Conservation (phyloP, 2,329 filamentous ascomycete genomes). For the Cladosporium cucumerinum region DNA sequence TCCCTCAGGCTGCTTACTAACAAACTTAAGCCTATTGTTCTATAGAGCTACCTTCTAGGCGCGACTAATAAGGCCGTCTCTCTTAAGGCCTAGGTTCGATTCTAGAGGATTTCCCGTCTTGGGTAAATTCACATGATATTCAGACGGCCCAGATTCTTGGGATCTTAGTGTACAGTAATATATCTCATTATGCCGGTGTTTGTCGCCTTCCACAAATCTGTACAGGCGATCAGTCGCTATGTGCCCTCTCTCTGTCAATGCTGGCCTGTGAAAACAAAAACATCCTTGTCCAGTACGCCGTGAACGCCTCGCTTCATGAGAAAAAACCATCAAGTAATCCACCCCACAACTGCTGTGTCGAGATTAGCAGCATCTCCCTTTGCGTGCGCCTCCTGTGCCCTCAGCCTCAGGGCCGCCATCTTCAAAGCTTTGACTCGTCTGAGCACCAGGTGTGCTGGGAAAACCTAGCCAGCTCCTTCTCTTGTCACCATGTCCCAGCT, state of each 20-base stretch:
- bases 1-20: neutral
- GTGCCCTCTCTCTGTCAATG: neutral
- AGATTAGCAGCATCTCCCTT: constrained; percentile 29
- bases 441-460: constrained; percentile 44
- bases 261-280: neutral
- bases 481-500: constrained; percentile 58
- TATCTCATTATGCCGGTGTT: neutral
- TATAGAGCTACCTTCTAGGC: neutral
- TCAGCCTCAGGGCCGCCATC: constrained; percentile 25
- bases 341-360: neutral
- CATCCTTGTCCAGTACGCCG: neutral
- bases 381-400: constrained; percentile 22
- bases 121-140: neutral
- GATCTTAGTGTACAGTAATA: neutral
- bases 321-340: neutral
- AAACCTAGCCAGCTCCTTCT: constrained; percentile 65
- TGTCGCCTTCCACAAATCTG: neutral
- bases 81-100: neutral
- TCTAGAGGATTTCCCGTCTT: neutral
- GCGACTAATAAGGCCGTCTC: neutral
- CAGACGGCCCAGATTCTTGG: neutral
- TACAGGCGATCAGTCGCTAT: neutral
- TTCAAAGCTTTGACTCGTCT: constrained; percentile 27
- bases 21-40: neutral
- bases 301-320: constrained; percentile 8